phyloP scores from a whole-genome alignment of 129 eudicot genomes.

The Flaveria ramosissima region DNA sequence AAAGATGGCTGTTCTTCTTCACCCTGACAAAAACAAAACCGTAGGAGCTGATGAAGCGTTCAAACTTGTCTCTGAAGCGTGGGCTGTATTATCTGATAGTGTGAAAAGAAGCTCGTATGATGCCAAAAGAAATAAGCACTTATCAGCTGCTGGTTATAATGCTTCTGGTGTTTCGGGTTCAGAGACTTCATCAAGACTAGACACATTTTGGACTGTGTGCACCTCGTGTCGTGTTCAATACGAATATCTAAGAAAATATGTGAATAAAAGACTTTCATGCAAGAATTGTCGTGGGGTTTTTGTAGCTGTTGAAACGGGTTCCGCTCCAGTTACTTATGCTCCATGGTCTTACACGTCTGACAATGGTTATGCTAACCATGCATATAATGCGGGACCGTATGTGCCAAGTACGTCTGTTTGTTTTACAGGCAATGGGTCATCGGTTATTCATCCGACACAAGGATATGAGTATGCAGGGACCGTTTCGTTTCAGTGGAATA shows the following conservation, averaged over 20 bases:
- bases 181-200: conserved; percentile 46
- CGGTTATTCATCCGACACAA: conserved; percentile 62
- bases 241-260: conserved; percentile 89
- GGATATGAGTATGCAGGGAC: conserved; percentile 63
- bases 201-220: conserved; percentile 96
- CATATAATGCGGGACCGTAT: conserved; percentile 39
- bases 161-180: conserved; percentile 39
- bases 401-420: conserved; percentile 54
- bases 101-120: conserved; percentile 71
- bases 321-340: conserved; percentile 68
- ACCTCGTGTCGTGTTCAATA: conserved; percentile 98
- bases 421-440: conserved; percentile 56
- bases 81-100: conserved; percentile 73
- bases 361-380: conserved; percentile 67
- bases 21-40: conserved; percentile 93
- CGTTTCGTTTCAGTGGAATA: conserved; percentile 67
- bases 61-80: conserved; percentile 84
- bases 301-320: conserved; percentile 85
- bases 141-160: conserved; percentile 31
- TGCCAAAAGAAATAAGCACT: conserved; percentile 56
- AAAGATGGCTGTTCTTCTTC: conserved; percentile 88
- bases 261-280: conserved; percentile 89
- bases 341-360: conserved; percentile 66
- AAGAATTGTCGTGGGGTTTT: conserved; percentile 95
- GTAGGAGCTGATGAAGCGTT: conserved; percentile 97